Conservation (phyloP, 1,139 yeast genomes). For the Taphrina confusa region DNA sequence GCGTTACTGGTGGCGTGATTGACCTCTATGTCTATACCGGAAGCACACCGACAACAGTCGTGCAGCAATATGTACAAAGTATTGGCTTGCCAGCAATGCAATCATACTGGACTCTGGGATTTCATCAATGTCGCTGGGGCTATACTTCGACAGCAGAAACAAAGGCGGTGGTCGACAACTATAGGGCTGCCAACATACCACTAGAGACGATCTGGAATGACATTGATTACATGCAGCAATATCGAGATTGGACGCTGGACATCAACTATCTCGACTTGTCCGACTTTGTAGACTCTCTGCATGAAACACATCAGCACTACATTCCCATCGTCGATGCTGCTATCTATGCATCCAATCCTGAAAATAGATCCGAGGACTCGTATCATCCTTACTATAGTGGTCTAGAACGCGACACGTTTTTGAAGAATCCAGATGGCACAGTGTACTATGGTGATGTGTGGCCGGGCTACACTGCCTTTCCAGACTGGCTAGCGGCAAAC, state of each 20-base stretch:
- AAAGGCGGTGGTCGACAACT: slow-evolving; percentile 60
- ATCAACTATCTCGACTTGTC: slow-evolving; percentile 43
- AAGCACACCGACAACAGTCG: slow-evolving; percentile 46
- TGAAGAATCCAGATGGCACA: slow-evolving; percentile 51
- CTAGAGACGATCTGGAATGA: slow-evolving; percentile 94
- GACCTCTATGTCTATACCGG: slow-evolving; percentile 49
- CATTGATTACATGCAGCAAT: slow-evolving; percentile 64
- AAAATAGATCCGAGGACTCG: slow-evolving; percentile 43
- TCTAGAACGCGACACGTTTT: slow-evolving; percentile 44
- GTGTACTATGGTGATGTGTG: slow-evolving; percentile 84
- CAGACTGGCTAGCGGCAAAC: slow-evolving; percentile 46
- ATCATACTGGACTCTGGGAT: slow-evolving; percentile 61
- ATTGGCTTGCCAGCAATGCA: slow-evolving; percentile 47
- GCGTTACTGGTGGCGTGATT: slow-evolving; percentile 43
- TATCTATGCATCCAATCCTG: slow-evolving; percentile 44
- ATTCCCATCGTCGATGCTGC: slow-evolving; percentile 50
- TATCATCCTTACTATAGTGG: slow-evolving; percentile 46
- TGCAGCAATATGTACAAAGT: slow-evolving; percentile 44
- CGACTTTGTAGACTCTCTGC: slow-evolving; percentile 23
- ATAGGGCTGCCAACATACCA: slow-evolving; percentile 74
- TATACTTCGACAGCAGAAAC: slow-evolving; percentile 85
- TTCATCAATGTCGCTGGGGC: slow-evolving; percentile 97
- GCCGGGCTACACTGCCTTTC: slow-evolving; percentile 69
- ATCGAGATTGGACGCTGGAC: slow-evolving; percentile 47
- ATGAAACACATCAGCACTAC: slow-evolving; percentile 39